phyloP scores from a whole-genome alignment of 2,329 filamentous ascomycete species.

The Raffaelea albimanens region DNA sequence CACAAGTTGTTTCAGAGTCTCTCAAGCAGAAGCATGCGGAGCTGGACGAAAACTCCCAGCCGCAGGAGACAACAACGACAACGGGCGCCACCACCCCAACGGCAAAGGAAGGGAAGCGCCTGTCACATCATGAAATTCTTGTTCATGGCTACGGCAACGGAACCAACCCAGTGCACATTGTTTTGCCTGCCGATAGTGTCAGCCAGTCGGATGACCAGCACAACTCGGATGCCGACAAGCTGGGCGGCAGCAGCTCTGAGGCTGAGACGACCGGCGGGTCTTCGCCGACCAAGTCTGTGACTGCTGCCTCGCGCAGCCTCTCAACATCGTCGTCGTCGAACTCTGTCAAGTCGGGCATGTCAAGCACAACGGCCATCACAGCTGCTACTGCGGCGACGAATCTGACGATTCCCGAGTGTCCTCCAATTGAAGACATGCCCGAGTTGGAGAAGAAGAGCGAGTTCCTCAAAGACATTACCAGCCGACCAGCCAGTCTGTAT shows the following conservation, averaged over 20 bases:
- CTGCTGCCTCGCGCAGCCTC: background rate
- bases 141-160: constrained; percentile 46
- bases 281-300: background rate
- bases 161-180: constrained; percentile 24
- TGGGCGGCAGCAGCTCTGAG: constrained; percentile 12
- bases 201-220: background rate
- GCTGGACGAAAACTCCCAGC: background rate
- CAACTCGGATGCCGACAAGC: background rate
- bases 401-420: background rate
- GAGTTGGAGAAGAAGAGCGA: too few relatives aligned
- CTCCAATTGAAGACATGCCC: background rate
- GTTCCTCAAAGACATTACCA: too few relatives aligned
- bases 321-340: background rate
- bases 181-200: background rate
- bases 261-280: constrained; percentile 3
- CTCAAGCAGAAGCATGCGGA: background rate
- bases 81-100: too few relatives aligned
- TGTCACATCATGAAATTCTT: constrained; percentile 39
- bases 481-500: too few relatives aligned
- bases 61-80: constrained; percentile 3
- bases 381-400: background rate
- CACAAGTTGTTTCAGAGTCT: background rate
- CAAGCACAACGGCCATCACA: background rate
- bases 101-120: too few relatives aligned
- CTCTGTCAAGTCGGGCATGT: background rate